Conservation (phyloP, 2,329 filamentous ascomycete species). For the Daldinia sp. region DNA sequence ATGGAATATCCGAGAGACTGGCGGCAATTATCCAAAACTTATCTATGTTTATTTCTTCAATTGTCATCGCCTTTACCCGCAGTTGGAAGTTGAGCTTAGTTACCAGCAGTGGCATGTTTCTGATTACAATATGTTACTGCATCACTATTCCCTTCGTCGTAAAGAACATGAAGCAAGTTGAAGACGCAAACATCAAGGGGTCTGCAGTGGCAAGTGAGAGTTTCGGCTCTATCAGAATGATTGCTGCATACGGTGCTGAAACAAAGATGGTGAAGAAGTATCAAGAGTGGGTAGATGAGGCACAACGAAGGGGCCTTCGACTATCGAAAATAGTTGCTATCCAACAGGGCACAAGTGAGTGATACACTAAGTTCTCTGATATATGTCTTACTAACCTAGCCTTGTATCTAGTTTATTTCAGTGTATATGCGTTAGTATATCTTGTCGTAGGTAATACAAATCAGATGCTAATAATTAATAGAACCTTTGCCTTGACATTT, state of each 20-base stretch:
- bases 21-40: conserved; percentile 68
- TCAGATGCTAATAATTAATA: conserved; percentile 34
- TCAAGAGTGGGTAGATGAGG: conserved; percentile 65
- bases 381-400: conserved; percentile 30
- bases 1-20: conserved; percentile 73
- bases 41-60: conserved; percentile 63
- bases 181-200: conserved; percentile 68
- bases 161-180: conserved; percentile 62
- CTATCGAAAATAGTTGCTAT: conserved; percentile 48
- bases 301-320: conserved; percentile 53
- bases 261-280: conserved; percentile 65
- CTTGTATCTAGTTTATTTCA: conserved; percentile 50
- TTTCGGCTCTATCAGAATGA: conserved; percentile 69
- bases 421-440: conserved; percentile 47
- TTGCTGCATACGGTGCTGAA: conserved; percentile 72
- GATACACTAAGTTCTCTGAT: conserved; percentile 13
- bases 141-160: conserved; percentile 67
- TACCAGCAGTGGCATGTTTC: conserved; percentile 67
- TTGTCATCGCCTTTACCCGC: conserved; percentile 68
- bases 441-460: neutral
- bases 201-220: conserved; percentile 71
- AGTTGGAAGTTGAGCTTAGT: conserved; percentile 72
- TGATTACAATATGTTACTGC: conserved; percentile 65
- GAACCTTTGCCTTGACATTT: conserved; percentile 51
- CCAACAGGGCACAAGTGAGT: conserved; percentile 51